A percentile compares a stretch with the other conserved stretches of the same genome.
phyloP scores from a whole-genome alignment of 768 basidiomycete genomes.

The Amyloporia xantha region DNA sequence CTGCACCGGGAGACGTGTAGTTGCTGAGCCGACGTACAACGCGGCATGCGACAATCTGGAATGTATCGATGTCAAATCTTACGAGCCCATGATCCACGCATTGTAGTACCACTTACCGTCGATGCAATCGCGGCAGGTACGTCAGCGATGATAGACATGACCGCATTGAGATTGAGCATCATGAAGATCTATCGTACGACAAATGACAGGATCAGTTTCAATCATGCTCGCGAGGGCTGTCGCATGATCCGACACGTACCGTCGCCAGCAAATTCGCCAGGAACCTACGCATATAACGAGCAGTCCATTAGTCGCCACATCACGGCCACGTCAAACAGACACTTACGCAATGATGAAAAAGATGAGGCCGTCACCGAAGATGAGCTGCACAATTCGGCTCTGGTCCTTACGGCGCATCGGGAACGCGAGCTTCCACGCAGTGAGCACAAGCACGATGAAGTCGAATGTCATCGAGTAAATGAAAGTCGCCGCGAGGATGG shows the following conservation, averaged over 20 bases:
- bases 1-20: constrained; percentile 42
- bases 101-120: constrained; percentile 38
- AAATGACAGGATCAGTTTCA: no score
- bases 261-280: constrained; percentile 37
- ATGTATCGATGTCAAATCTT: constrained; percentile 21
- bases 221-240: neutral
- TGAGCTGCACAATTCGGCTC: constrained; percentile 49
- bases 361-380: constrained; percentile 69
- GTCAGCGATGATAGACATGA: constrained; percentile 71
- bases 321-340: neutral
- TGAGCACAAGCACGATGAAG: constrained; percentile 52
- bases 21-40: constrained; percentile 59
- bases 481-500: constrained; percentile 56
- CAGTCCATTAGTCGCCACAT: constrained; percentile 22
- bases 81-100: neutral
- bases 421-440: constrained; percentile 50
- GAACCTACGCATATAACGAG: constrained; percentile 25
- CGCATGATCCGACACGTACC: constrained; percentile 1
- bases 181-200: constrained; percentile 54
- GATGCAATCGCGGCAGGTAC: constrained; percentile 67
- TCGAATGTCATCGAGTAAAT: no score
- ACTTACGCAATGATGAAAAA: constrained; percentile 72
- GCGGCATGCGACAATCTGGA: constrained; percentile 60
- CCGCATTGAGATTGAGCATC: constrained; percentile 55
- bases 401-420: constrained; percentile 22